Conservation (phyloP, 495 filamentous ascomycete genomes). For the Hypoxylon intermedium region DNA sequence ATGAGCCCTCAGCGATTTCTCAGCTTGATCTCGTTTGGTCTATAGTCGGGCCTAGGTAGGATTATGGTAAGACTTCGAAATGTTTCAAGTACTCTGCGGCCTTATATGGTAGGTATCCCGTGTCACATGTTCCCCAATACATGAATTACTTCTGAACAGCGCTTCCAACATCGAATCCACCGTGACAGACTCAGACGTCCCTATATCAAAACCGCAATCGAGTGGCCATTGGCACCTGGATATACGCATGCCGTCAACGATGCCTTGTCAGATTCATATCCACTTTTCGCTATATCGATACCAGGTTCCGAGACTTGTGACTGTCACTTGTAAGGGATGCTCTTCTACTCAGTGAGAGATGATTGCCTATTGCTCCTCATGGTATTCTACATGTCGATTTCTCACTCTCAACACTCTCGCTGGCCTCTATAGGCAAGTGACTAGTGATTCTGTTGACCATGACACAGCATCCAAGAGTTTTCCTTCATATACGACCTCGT, state of each 20-base stretch:
- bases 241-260: not conserved
- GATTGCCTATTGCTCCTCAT: not conserved
- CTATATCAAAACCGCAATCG: too few relatives aligned
- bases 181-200: too few relatives aligned
- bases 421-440: not conserved
- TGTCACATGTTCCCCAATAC: too few relatives aligned
- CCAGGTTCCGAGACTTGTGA: not conserved
- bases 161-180: too few relatives aligned
- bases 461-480: not conserved
- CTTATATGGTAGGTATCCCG: too few relatives aligned
- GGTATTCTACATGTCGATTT: constrained; percentile 2
- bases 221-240: too few relatives aligned
- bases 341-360: not conserved
- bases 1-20: too few relatives aligned
- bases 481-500: not conserved
- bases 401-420: not conserved
- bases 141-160: too few relatives aligned
- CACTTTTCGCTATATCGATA: not conserved
- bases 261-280: not conserved
- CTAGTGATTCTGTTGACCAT: not conserved
- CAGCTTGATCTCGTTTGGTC: too few relatives aligned
- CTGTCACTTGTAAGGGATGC: constrained; percentile 8
- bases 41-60: too few relatives aligned
- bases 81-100: too few relatives aligned
- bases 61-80: too few relatives aligned